Conservation (phyloP, 495 filamentous ascomycete genomes). For the Oidiodendron maius region DNA sequence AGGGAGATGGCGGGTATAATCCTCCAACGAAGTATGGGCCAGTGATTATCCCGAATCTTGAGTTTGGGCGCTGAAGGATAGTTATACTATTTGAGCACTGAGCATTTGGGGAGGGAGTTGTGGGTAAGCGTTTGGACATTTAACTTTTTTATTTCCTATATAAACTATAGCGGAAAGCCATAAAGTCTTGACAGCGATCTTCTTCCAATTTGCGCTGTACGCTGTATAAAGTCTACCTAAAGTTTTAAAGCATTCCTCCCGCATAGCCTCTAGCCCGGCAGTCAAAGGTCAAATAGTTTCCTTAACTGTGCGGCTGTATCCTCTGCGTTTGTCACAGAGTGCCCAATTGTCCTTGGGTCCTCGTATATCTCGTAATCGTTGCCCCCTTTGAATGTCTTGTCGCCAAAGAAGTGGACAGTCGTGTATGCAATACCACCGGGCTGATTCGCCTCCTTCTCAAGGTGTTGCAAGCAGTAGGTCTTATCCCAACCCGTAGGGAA, state of each 20-base stretch:
- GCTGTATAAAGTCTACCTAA: not conserved
- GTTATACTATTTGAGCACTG: conserved; percentile 4
- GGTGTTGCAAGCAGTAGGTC: conserved; percentile 88
- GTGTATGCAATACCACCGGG: conserved; percentile 67
- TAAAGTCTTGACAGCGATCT: not conserved
- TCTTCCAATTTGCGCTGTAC: not conserved
- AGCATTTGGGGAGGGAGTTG: conserved; percentile 19
- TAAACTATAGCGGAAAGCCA: conserved; percentile 3
- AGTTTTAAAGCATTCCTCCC: conserved; percentile 4
- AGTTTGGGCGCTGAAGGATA: conserved; percentile 56
- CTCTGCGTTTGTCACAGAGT: conserved; percentile 72
- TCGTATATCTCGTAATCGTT: conserved; percentile 93
- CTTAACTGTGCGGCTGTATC: conserved; percentile 74
- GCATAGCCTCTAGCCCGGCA: not conserved
- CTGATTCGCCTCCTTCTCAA: conserved; percentile 72
- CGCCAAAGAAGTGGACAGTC: conserved; percentile 95
- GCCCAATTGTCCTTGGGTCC: conserved; percentile 76
- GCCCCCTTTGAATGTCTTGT: conserved; percentile 83
- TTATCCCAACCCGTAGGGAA: conserved; percentile 98
- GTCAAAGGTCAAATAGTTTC: conserved; percentile 69
- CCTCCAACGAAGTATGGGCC: conserved; percentile 92
- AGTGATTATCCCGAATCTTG: conserved; percentile 88
- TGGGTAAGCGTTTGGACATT: conserved; percentile 12
- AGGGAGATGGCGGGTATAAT: conserved; percentile 75
- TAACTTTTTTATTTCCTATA: not conserved